Base-by-base conservation (phyloP, 108 stramenopile species). In the Cylindrotheca closterium region DNA sequence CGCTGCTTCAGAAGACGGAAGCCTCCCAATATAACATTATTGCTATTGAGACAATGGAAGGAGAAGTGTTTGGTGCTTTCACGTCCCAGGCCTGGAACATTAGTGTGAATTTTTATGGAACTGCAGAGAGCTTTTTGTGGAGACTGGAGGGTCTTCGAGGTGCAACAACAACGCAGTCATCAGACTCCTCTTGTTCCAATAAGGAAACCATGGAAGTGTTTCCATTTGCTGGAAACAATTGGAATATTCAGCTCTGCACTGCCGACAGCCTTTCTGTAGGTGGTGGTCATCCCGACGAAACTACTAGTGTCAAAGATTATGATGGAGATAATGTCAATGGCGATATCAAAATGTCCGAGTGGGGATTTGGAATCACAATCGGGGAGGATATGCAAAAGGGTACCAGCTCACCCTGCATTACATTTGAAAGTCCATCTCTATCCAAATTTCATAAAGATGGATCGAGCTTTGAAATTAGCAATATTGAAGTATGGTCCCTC, bases 161-260 rank as follows among this genome's bases (percentile, higher is more conserved):
- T 51, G 37, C 37, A 7, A 42, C 75, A 77, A 26, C 17, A 18
- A 63, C 75, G 15, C 64, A 72, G 30, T 72, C 68, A 27, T 51
- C 53, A 33, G 75, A 75, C 1, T 79, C 82, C 22, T 81, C 81
- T 47, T 79, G 80, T 3, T 71, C 73, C 24, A 78, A 27, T 8
- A 25, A 75, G 33, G 83, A 84, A 65, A 83, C 84, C 22, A 65
- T 88, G 34, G 87, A 88, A 47, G 76, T 88, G 15, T 88, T 69
- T 46, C 72, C 77, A 1, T 88, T 54, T 42, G 77, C 81, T 31
- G 83, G 83, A 5, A 55, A 63, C 50, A 88, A 84, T 53, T 18
- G 72, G 32, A 73, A 64, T 37, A 60, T 78, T 26, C 87, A 88
- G 58, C 68, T 84, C 45, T 88, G 87, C 49, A 82, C 74, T 10